Conservation (phyloP, 2,329 filamentous ascomycete genomes). For the Gnomoniopsis sp. region DNA sequence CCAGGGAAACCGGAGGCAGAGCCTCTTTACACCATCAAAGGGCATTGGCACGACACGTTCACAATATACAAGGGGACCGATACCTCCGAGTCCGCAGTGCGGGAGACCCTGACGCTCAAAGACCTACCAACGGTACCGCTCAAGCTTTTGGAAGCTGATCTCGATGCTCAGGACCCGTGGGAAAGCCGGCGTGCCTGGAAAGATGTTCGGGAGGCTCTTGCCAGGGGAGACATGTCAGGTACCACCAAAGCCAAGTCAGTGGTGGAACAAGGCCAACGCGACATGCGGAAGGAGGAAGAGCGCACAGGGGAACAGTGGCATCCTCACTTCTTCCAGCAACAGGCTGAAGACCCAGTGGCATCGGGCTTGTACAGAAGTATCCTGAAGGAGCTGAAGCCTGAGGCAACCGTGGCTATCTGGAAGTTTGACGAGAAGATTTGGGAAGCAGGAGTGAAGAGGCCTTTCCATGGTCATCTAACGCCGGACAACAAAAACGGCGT, state of each 20-base stretch:
- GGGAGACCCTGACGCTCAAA: constrained; percentile 1
- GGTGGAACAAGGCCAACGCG: constrained; percentile 13
- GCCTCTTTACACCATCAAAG: constrained; percentile 26
- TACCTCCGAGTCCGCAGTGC: not conserved
- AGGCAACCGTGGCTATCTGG: constrained; percentile 12
- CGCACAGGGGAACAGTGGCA: constrained; percentile 3
- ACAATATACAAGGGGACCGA: constrained; percentile 18
- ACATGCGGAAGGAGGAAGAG: constrained; percentile 7
- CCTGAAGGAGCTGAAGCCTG: constrained; percentile 3
- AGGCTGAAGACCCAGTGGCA: not conserved
- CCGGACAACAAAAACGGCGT: constrained; percentile 2
- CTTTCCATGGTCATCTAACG: constrained; percentile 3
- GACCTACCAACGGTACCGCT: constrained; percentile 12
- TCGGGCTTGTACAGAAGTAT: constrained; percentile 8
- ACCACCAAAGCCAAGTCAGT: constrained; percentile 9
- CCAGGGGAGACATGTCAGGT: constrained; percentile 6
- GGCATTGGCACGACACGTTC: constrained; percentile 26
- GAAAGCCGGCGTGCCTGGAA: constrained; percentile 14
- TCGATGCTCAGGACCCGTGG: constrained; percentile 11
- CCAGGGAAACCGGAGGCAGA: constrained; percentile 13
- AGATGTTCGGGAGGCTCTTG: constrained; percentile 7
- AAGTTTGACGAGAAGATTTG: constrained; percentile 9
- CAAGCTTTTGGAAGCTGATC: constrained; percentile 3
- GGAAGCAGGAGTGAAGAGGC: constrained; percentile 2
- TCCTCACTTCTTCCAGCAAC: constrained; percentile 8